Conservation (phyloP, 2,329 filamentous ascomycete species). For the Fusarium clavum region DNA sequence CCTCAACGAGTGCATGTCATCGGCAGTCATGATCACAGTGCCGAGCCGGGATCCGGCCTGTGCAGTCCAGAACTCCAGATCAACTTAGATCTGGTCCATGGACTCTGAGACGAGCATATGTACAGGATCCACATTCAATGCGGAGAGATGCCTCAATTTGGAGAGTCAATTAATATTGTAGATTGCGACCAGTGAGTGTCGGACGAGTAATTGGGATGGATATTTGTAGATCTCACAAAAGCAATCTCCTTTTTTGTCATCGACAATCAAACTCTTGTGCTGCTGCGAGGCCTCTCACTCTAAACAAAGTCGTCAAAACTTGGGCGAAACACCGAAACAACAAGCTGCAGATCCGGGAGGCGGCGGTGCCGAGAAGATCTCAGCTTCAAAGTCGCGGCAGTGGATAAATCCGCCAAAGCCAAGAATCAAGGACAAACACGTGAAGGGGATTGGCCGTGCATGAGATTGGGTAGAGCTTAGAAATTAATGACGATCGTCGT, state of each 20-base stretch:
- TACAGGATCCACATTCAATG: conserved; percentile 20
- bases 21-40: conserved; percentile 17
- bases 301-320: not conserved
- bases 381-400: conserved; percentile 10
- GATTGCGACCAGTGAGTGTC: not conserved
- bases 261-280: not conserved
- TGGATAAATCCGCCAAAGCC: conserved; percentile 7
- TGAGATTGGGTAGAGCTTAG: conserved; percentile 18
- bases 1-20: not conserved
- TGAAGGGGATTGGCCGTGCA: conserved; percentile 11
- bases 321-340: conserved; percentile 24
- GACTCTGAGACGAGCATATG: conserved; percentile 2
- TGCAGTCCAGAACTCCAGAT: conserved; percentile 10
- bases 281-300: not conserved
- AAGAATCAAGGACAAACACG: not conserved
- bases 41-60: conserved; percentile 20
- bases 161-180: not conserved
- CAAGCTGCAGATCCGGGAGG: conserved; percentile 31
- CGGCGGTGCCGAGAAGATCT: conserved; percentile 39
- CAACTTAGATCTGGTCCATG: conserved; percentile 8
- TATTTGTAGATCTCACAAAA: not conserved
- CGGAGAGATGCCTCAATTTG: conserved; percentile 12
- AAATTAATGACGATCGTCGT: conserved; percentile 35
- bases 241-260: not conserved
- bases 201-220: not conserved